Evolutionary conservation across 1,284 basidiomycete species (phyloP).

Genomic region (Sporisorium reilianum): DNA sequence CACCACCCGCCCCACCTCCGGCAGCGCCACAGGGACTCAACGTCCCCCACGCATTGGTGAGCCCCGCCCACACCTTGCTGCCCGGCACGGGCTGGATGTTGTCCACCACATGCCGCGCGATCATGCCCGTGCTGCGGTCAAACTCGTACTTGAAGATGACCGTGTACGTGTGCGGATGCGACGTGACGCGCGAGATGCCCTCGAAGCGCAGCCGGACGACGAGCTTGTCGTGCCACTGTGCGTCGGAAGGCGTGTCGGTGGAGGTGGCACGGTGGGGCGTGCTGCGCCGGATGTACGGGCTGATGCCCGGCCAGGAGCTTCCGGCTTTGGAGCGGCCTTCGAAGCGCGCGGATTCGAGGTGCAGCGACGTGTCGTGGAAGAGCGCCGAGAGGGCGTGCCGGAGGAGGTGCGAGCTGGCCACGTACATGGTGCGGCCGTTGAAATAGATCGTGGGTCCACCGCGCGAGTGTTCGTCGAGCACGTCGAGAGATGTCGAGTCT

Average conservation of each 20-base stretch:
- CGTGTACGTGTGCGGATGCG: slow-evolving; percentile 59
- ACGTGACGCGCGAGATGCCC: slow-evolving; percentile 56
- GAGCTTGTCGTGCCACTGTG: slow-evolving; percentile 46
- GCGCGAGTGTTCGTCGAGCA: slow-evolving; percentile 23
- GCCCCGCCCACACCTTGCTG: slow-evolving; percentile 54
- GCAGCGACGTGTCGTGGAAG: slow-evolving; percentile 53
- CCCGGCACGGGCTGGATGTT: slow-evolving; percentile 65
- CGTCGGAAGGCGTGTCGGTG: not conserved
- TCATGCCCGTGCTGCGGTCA: slow-evolving; percentile 59
- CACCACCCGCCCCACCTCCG: slow-evolving; percentile 21
- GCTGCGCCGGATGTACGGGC: slow-evolving; percentile 20
- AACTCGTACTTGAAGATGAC: slow-evolving; percentile 65
- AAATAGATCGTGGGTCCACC: slow-evolving; percentile 54
- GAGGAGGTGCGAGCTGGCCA: slow-evolving; percentile 57
- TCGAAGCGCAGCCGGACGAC: slow-evolving; percentile 57
- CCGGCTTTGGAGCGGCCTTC: slow-evolving; percentile 42
- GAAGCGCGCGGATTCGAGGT: slow-evolving; percentile 52
- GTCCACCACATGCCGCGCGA: slow-evolving; percentile 61
- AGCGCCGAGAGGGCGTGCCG: slow-evolving; percentile 57
- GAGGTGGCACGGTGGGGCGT: not conserved
- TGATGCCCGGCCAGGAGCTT: slow-evolving; percentile 47
- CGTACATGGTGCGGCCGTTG: slow-evolving; percentile 60
- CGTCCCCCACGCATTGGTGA: slow-evolving; percentile 38
- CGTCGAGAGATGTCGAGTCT: slow-evolving; percentile 9
- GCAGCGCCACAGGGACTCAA: slow-evolving; percentile 29